Evolutionary conservation across 2,329 filamentous ascomycete species (phyloP), one percentile per base, ranked within the genome.

Genomic region (Thielaviopsis euricoi): DNA sequence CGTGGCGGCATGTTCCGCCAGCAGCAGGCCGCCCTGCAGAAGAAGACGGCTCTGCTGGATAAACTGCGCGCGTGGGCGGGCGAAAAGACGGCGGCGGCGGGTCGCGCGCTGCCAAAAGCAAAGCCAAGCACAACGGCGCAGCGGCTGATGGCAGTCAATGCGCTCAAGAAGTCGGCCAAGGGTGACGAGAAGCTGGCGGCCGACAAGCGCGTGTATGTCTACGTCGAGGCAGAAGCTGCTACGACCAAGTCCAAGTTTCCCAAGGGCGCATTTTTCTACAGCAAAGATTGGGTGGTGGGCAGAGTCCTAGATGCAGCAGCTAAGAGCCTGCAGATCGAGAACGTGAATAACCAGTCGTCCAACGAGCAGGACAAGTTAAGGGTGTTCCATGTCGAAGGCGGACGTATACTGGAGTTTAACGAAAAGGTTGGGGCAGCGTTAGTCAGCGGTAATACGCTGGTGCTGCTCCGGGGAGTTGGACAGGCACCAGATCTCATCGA

Each of bases 361-460:
- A 78, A 84, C 13, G 88, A 94, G 72, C 83, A 86, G 67, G 84
- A 89, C 60, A 86, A 86, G 69, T 69, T 98, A 63, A 74, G 93
- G 9, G 82, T 98, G 0, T 98, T 95, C 66, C 90, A 97, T 68
- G 87, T 98, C 0, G 90, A 98, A 67, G 87, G 86, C 0, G 93
- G 93, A 0, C 75, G 89, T 59, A 69, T 98, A 62, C 70, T 98
- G 62, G 90, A 93, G 61, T 98, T 94, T 66, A 82, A 79, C 23
- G 90, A 96, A 70, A 90, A 91, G 74, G 75, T 95, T 58, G 89
- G 89, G 4, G 75, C 76, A 56, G 77, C 76, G 26, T 74, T 94
- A 60, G 80, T 81, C 62, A 90, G 80, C 63, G 93, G 93, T 1
- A 91, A 98, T 67, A 96, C 89, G 12, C 81, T 98, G 62, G 89